These are phyloP conservation scores for Diutina neorugosa DNA, from an alignment of 1,139 yeast species.

Conservation along the genomic window DNA sequence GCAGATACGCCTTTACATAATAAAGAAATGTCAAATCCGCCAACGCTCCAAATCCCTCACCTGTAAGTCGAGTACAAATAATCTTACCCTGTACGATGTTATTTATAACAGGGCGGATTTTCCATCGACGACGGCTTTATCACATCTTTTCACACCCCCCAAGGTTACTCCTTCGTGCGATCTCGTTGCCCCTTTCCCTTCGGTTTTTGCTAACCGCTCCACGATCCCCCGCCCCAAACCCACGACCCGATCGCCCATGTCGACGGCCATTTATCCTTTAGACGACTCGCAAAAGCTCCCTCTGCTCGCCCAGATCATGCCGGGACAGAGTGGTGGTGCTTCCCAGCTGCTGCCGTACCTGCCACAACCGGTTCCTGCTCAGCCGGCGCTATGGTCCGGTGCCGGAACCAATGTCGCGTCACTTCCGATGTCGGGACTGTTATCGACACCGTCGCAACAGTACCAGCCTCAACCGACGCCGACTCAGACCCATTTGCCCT, in stretches of 20 bases:
- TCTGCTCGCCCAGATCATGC: not conserved
- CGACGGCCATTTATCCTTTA: not conserved
- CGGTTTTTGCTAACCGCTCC: not conserved
- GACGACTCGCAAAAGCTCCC: conserved; percentile 1
- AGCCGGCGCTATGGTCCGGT: not conserved
- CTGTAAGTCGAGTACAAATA: not conserved
- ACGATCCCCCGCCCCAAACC: not conserved
- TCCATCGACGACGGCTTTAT: not conserved
- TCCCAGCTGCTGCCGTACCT: not conserved
- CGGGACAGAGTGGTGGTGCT: not conserved
- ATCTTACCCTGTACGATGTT: not conserved
- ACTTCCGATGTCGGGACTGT: not conserved
- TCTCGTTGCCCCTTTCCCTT: not conserved
- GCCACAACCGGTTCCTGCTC: not conserved
- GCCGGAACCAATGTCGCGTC: not conserved
- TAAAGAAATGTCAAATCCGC: not conserved
- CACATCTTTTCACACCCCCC: not conserved
- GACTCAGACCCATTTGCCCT: not conserved
- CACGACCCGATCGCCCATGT: not conserved
- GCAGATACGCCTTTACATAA: not conserved
- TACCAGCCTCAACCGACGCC: not conserved
- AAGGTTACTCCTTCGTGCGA: no score
- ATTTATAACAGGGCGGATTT: not conserved
- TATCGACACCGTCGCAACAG: not conserved
- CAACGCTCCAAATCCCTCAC: not conserved